Base-by-base conservation (phyloP, 2,329 filamentous ascomycete species). In the Neofusicoccum sp. region DNA sequence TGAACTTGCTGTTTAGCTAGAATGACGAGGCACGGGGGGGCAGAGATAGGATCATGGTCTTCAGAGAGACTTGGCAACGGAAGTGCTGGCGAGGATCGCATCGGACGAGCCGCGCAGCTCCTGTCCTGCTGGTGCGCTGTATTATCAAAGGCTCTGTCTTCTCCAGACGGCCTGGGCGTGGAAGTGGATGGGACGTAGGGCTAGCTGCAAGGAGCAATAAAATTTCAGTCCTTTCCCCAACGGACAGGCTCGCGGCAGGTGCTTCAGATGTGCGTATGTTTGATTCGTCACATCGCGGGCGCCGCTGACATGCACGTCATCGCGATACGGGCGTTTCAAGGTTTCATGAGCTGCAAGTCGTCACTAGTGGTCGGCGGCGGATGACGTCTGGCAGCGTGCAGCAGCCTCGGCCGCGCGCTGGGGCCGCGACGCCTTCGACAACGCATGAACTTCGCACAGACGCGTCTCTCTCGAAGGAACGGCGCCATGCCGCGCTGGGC, bases 1-100 rank as follows among this genome's bases (percentile, higher is more conserved):
- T 82, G 68, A 79, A 82, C 67, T 79, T 75, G 68, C 65, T 81
- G 37, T 82, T 82, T 65, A 79, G 77, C 50, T 75, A 69, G 39
- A 54, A 54, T 22, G 7, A 34, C 22, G 14, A 41, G 22, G 33
- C 14, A 41, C 29, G 12, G 9, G 4, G 45, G 14, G 37, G 41
- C 39, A 7, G 36, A 5, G 48, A n/a, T 12, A 29, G 6, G 22
- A 22, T 14, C 12, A 22, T 36, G 16, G 41, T 54, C n/a, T 22
- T 22, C 22, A 22, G 22, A 22, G 22, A 22, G 22, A 22, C 22
- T 22, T 22, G 22, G 22, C 22, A 22, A 22, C 22, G 22, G 22
- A 22, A 22, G 22, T 22, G 22, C 22, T 22, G 41, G 22, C 41
- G 45, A 29, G 1, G 45, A 7, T 31, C 2, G 22, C 22, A 22